Conservation (phyloP, 2,329 filamentous ascomycete species). For the Xylariaceae sp. region DNA sequence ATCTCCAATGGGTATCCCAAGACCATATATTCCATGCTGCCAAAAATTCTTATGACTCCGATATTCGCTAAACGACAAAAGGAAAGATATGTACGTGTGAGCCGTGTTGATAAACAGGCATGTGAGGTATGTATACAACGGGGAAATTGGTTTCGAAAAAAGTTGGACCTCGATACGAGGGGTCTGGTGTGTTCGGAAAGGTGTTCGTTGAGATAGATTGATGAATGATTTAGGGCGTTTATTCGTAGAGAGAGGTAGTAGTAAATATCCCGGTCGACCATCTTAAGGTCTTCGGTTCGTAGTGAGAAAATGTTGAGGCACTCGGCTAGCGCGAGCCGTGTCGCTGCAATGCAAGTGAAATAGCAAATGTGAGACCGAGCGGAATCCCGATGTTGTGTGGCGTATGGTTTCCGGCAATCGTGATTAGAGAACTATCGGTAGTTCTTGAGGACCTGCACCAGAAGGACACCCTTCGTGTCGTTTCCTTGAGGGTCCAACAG, state of each 20-base stretch:
- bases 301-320: background rate
- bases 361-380: background rate
- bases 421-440: conserved; percentile 29
- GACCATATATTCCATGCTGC: conserved; percentile 12
- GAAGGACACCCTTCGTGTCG: conserved; percentile 42
- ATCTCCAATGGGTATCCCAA: conserved; percentile 16
- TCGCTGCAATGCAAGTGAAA: conserved; percentile 2
- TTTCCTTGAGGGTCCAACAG: conserved; percentile 44
- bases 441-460: conserved; percentile 49
- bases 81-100: conserved; percentile 10
- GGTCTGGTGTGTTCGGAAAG: background rate
- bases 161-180: background rate
- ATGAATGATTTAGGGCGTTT: too few relatives aligned
- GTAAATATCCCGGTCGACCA: background rate
- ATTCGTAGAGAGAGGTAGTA: too few relatives aligned
- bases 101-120: background rate
- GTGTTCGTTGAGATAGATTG: background rate
- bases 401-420: background rate
- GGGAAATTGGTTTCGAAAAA: background rate
- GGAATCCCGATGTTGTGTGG: background rate
- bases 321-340: background rate
- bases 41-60: conserved; percentile 5
- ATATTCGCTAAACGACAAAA: conserved; percentile 8
- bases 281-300: background rate
- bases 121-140: background rate